Evolutionary conservation across 2,329 filamentous ascomycete genomes (phyloP).

Genomic region (Penicillium sp.): DNA sequence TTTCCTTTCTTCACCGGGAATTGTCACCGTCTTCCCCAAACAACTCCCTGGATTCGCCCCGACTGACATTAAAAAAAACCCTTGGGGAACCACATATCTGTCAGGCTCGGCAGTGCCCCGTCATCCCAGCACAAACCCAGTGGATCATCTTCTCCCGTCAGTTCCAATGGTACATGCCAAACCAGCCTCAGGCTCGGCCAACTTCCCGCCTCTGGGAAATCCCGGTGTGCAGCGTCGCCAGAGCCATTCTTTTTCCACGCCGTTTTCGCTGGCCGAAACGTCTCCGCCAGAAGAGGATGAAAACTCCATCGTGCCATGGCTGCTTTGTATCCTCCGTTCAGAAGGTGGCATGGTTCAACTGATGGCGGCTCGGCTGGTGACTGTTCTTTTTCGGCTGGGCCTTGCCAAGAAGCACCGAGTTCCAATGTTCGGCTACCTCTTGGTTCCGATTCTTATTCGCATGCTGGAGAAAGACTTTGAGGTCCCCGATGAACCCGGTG

Average conservation of each 20-base stretch:
- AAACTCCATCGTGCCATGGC: slow-evolving; percentile 71
- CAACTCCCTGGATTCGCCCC: slow-evolving; percentile 53
- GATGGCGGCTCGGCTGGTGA: slow-evolving; percentile 68
- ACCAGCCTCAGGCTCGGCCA: slow-evolving; percentile 34
- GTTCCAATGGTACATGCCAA: slow-evolving; percentile 39
- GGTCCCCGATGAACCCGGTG: slow-evolving; percentile 40
- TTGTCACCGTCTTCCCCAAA: slow-evolving; percentile 68
- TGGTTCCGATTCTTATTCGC: slow-evolving; percentile 69
- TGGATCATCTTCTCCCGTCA: slow-evolving; percentile 66
- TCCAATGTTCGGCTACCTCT: slow-evolving; percentile 63
- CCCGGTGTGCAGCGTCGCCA: slow-evolving; percentile 37
- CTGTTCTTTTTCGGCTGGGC: slow-evolving; percentile 67
- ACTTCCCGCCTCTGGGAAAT: slow-evolving; percentile 57
- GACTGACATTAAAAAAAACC: slow-evolving; percentile 50
- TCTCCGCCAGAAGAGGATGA: slow-evolving; percentile 61
- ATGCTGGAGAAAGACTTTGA: slow-evolving; percentile 60
- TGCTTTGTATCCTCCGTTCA: slow-evolving; percentile 64
- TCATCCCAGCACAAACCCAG: slow-evolving; percentile 53
- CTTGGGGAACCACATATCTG: slow-evolving; percentile 56
- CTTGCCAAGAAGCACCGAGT: slow-evolving; percentile 66
- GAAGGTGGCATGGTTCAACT: slow-evolving; percentile 61
- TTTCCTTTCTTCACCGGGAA: slow-evolving; percentile 66
- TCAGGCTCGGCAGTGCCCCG: slow-evolving; percentile 52
- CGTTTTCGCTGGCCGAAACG: slow-evolving; percentile 39
- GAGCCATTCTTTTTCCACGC: slow-evolving; percentile 36